These are phyloP conservation scores for Aspergillus carbonarius DNA, from an alignment of 2,329 filamentous ascomycete species.

Conservation along the genomic window DNA sequence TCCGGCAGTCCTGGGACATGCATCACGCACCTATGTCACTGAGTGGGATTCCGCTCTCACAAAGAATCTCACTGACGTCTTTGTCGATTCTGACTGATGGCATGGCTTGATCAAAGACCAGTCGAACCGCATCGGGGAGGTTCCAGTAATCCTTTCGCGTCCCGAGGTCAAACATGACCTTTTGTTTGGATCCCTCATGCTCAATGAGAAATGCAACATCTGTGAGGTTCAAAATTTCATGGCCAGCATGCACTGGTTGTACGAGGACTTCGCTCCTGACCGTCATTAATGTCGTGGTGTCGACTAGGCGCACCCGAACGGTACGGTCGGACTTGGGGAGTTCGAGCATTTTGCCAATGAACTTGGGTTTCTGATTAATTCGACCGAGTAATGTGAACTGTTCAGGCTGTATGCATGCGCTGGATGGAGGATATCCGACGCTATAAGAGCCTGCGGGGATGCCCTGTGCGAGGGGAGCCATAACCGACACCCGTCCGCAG, in stretches of 20 bases:
- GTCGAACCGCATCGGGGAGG: slow-evolving; percentile 13
- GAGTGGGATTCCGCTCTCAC: slow-evolving; percentile 16
- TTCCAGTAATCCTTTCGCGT: slow-evolving; percentile 28
- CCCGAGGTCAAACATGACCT: slow-evolving; percentile 26
- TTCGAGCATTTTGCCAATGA: not conserved
- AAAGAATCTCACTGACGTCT: slow-evolving; percentile 22
- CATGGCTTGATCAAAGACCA: slow-evolving; percentile 8
- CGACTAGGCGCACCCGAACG: slow-evolving; percentile 8
- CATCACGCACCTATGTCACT: slow-evolving; percentile 7
- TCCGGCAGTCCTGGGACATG: not conserved
- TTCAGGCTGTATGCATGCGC: not conserved
- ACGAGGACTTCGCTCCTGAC: slow-evolving; percentile 5
- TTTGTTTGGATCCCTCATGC: slow-evolving; percentile 20
- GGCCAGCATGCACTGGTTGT: slow-evolving; percentile 10
- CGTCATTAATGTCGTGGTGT: slow-evolving; percentile 8
- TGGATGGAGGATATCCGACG: too few species aligned
- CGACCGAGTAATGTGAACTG: too few species aligned
- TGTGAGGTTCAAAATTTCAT: slow-evolving; percentile 18
- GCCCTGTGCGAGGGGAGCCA: not conserved
- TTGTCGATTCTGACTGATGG: slow-evolving; percentile 15
- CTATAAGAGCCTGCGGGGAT: too few species aligned
- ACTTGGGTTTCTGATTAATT: not conserved
- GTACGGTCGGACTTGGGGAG: slow-evolving; percentile 5
- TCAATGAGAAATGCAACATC: slow-evolving; percentile 25
- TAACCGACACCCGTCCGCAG: not conserved